Evolutionary conservation across 306 rosid genomes (phyloP).

Genomic region (Ochetophila trinervis): DNA sequence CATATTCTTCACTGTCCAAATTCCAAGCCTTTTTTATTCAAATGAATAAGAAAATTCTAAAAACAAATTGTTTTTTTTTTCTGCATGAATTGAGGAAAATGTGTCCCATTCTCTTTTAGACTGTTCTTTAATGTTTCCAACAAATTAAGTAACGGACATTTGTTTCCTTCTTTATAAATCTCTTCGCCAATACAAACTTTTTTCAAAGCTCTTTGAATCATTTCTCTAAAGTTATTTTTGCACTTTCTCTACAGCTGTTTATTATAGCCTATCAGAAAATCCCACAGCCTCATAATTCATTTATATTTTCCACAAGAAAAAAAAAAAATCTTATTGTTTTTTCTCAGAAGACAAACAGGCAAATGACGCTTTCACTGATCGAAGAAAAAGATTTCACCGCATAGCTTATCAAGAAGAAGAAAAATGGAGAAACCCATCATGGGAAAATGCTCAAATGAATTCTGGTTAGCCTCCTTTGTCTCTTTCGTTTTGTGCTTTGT

Average conservation of each 20-base stretch:
- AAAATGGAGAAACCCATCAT: constrained; percentile 43
- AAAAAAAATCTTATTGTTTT: background rate
- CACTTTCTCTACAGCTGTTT: background rate
- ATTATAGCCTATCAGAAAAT: no score
- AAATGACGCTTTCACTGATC: background rate
- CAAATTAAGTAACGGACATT: constrained; percentile 18
- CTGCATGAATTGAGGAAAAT: no score
- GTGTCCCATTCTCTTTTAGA: background rate
- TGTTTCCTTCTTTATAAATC: background rate
- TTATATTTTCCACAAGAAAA: no score
- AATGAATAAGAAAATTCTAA: no score
- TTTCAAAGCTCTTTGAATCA: background rate
- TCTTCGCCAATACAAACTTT: background rate
- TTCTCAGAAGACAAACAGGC: background rate
- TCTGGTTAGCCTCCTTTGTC: constrained; percentile 43
- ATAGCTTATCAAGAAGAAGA: background rate
- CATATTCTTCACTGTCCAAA: no score
- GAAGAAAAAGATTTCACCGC: background rate
- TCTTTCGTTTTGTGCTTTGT: constrained; percentile 38
- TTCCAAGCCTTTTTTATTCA: no score
- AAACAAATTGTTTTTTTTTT: no score
- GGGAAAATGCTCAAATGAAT: constrained; percentile 33
- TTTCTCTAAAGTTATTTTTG: background rate
- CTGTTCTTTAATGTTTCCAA: background rate
- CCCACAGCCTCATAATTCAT: no score